Base-by-base conservation (phyloP, 192 early-diverging fungal genomes). In the Phlyctochytrium arcticum region DNA sequence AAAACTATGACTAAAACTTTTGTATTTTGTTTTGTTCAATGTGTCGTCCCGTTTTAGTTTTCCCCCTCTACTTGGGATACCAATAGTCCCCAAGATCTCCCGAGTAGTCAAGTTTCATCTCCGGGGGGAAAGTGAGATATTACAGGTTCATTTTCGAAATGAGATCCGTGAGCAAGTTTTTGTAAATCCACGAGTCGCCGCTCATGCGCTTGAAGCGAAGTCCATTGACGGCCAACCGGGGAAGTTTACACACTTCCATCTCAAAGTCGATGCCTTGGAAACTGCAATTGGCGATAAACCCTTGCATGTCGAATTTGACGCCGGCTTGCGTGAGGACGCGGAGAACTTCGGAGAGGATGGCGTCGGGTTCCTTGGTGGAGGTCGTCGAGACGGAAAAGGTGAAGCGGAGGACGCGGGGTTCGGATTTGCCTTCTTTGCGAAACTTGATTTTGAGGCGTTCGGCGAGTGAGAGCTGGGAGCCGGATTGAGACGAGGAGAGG, bases 241-340 rank as follows among this genome's bases (percentile, higher is more conserved):
- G 81, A 35, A 86, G 58, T 58, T 80, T 80, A 69, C 84, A 86
- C 15, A 86, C 74, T 53, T 86, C 84, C 36, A 85, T 76, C 57
- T 86, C 84, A 73, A 86, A 85, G 34, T 85, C 80, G 9, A 80
- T 48, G 34, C 77, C 78, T 23, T 77, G 62, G 21, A 71, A 65
- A 31, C 48, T 54, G 62, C 77, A 79, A 31, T 46, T 65, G 7
- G 69, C 69, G 8, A 62, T 51, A 54, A 73, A 71, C 12, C 70
- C 70, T 24, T 37, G 36, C n/a, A 49, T 54, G 27, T 57, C 67
- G 36, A 30, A 76, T 21, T 60, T 60, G 26, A 77, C 58, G 3
- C 56, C 51, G 21, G 54, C 34, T n/a, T 70, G 70, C 6, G 64
- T 70, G 12, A 85, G 67, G 2, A 78, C 79, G 12, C 77, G 62